These are phyloP conservation scores for Setaria italica DNA, from an alignment of 202 grass and related monocot genomes.

Conservation along the genomic window DNA sequence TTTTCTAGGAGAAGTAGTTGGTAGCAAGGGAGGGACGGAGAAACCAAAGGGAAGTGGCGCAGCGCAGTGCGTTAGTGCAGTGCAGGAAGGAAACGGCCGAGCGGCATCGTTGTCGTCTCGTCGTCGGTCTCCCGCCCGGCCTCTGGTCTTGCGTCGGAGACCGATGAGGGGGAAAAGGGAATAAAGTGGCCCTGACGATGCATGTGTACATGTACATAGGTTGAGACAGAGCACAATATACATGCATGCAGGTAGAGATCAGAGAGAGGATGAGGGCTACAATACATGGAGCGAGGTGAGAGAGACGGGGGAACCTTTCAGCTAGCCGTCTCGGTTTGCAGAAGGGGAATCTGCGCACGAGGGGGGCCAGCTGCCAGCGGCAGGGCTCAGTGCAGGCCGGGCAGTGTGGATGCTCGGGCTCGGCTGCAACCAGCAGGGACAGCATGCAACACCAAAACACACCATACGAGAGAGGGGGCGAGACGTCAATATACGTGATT, in stretches of 20 bases:
- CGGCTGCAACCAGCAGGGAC: background rate
- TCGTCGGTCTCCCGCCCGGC: background rate
- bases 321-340: conserved; percentile 35
- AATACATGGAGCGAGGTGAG: background rate
- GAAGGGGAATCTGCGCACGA: conserved; percentile 43
- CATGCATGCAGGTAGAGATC: background rate
- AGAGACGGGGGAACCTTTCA: conserved; percentile 33
- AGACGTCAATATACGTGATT: background rate
- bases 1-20: background rate
- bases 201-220: conserved; percentile 11
- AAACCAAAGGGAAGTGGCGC: conserved; percentile 8
- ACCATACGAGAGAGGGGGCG: conserved; percentile 14
- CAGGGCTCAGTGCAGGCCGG: background rate
- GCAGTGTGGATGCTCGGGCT: background rate
- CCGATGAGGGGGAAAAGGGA: conserved; percentile 21
- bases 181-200: conserved; percentile 28
- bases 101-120: background rate
- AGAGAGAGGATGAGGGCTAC: background rate
- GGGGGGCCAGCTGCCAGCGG: background rate
- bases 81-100: conserved; percentile 2
- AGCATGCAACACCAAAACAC: conserved; percentile 43
- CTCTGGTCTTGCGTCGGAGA: background rate
- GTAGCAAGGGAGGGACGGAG: background rate
- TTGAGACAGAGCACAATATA: background rate
- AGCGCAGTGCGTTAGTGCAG: background rate